Conservation (phyloP, 768 basidiomycete species). For the Coprinopsis marcescibilis region DNA sequence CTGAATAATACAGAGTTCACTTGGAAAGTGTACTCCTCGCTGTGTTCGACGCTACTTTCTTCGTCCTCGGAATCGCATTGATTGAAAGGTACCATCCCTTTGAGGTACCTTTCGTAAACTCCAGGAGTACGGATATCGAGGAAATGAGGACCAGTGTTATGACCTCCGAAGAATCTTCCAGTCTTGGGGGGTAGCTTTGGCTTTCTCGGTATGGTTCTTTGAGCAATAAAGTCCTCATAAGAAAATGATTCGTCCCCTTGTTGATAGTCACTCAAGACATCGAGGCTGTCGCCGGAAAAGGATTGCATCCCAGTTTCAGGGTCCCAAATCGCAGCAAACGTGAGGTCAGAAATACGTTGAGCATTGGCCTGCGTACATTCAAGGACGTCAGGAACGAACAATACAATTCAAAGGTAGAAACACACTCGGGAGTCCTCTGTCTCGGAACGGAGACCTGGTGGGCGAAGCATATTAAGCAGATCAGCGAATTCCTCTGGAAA, state of each 20-base stretch:
- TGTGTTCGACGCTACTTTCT: background rate
- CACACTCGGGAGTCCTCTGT: background rate
- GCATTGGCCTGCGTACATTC: background rate
- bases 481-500: no score
- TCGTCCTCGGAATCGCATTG: background rate
- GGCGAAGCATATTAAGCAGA: background rate
- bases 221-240: background rate
- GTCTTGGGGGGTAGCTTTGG: background rate
- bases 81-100: constrained; percentile 1
- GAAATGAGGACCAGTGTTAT: background rate
- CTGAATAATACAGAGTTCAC: constrained; percentile 9
- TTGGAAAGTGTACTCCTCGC: background rate
- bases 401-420: background rate
- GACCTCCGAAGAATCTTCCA: background rate
- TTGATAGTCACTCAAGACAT: background rate
- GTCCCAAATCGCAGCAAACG: constrained; percentile 8
- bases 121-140: background rate
- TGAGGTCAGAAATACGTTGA: constrained; percentile 1
- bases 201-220: background rate
- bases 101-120: constrained; percentile 3
- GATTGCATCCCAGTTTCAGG: constrained; percentile 11
- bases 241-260: background rate
- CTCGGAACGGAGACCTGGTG: constrained; percentile 2
- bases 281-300: constrained; percentile 9
- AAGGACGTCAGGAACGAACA: background rate